phyloP scores from a whole-genome alignment of 331 rosid genomes.

The Telfairia occidentalis region DNA sequence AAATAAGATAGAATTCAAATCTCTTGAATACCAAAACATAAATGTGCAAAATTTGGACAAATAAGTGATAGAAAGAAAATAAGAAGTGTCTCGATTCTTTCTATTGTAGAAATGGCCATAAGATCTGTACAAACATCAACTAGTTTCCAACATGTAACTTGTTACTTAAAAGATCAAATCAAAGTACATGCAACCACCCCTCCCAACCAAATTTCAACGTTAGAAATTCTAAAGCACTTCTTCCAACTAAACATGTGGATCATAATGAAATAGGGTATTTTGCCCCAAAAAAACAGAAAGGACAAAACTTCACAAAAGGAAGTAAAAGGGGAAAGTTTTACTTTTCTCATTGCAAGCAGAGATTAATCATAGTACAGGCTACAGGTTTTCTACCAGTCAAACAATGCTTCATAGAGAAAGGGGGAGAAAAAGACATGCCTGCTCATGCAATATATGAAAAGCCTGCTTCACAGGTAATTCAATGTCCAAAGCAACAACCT shows the following conservation, averaged over 20 bases:
- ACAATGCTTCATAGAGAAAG: background rate
- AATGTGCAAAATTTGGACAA: background rate
- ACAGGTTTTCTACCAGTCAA: background rate
- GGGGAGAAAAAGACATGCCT: constrained; percentile 35
- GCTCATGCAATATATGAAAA: constrained; percentile 88
- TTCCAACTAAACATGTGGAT: background rate
- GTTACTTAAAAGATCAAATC: background rate
- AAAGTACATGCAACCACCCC: background rate
- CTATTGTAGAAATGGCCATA: background rate
- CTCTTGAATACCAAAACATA: constrained; percentile 17
- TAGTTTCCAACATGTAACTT: background rate
- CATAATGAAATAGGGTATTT: background rate
- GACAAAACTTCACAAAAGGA: background rate
- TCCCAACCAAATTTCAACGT: background rate
- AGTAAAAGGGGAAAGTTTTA: background rate
- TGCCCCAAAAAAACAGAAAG: background rate
- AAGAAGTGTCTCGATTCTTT: background rate
- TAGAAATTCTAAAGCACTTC: background rate
- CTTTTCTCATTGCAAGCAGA: background rate
- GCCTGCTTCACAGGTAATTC: constrained; percentile 95
- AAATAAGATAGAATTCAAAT: constrained; percentile 17
- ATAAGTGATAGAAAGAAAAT: background rate
- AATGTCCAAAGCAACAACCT: constrained; percentile 86
- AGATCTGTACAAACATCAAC: background rate
- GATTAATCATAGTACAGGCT: background rate